Evolutionary conservation across 2,329 filamentous ascomycete species (phyloP).

Genomic region (Ascochyta viciae-villosae): DNA sequence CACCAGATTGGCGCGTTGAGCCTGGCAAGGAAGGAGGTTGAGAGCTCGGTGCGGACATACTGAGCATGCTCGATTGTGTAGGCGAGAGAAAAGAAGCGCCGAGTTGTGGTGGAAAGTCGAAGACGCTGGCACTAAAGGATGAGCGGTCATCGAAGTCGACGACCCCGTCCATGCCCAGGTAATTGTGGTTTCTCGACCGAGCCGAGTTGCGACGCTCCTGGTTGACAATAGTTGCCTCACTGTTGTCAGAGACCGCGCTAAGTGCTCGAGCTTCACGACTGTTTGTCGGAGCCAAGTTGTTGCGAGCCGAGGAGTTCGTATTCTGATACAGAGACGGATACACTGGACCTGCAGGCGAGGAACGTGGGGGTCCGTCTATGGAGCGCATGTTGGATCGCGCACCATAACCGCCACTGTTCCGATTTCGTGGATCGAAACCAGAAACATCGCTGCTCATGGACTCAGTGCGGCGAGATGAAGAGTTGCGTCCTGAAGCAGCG

Average conservation of each 20-base stretch:
- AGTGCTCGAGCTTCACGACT: slow-evolving; percentile 34
- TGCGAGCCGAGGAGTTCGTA: slow-evolving; percentile 23
- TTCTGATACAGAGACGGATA: slow-evolving; percentile 32
- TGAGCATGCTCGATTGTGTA: slow-evolving; percentile 24
- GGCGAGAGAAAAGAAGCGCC: slow-evolving; percentile 40
- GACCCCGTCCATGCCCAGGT: slow-evolving; percentile 37
- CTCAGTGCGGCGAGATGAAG: slow-evolving; percentile 54
- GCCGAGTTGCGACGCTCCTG: slow-evolving; percentile 32
- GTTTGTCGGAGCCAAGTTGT: slow-evolving; percentile 25
- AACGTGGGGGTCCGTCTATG: slow-evolving; percentile 40
- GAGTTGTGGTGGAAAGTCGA: slow-evolving; percentile 37
- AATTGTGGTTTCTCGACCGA: slow-evolving; percentile 30
- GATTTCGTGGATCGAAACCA: slow-evolving; percentile 51
- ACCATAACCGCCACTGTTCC: slow-evolving; percentile 70
- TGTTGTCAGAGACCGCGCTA: slow-evolving; percentile 38
- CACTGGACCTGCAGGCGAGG: slow-evolving; percentile 33
- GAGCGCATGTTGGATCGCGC: slow-evolving; percentile 33
- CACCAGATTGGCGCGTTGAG: slow-evolving; percentile 68
- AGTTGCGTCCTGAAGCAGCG: slow-evolving; percentile 49
- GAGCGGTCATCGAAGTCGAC: slow-evolving; percentile 33
- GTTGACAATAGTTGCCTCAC: slow-evolving; percentile 36
- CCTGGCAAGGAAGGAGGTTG: slow-evolving; percentile 36
- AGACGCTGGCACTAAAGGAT: slow-evolving; percentile 21
- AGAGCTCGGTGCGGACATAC: slow-evolving; percentile 27
- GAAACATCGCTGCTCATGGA: slow-evolving; percentile 50